Conservation (phyloP, 2,329 filamentous ascomycete species). For the Dendryphion nanum region DNA sequence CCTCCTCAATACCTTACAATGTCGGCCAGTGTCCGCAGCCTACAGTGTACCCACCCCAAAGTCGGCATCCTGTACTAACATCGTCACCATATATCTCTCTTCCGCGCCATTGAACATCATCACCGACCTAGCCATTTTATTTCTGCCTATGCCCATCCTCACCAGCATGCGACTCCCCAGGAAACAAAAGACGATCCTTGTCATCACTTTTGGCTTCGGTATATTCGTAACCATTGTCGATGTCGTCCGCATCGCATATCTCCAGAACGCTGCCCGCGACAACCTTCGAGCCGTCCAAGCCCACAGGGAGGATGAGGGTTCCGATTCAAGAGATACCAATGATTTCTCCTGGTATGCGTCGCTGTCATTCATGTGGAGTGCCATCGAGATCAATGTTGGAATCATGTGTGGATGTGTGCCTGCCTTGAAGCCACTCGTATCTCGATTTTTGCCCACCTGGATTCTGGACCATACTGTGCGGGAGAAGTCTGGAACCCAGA, state of each 20-base stretch:
- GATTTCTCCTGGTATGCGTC: conserved; percentile 72
- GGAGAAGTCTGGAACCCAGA: conserved; percentile 25
- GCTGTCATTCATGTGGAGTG: conserved; percentile 88
- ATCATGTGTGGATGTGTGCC: conserved; percentile 93
- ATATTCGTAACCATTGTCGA: conserved; percentile 87
- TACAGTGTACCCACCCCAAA: conserved; percentile 54
- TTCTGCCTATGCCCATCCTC: conserved; percentile 83
- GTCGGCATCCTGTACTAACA: conserved; percentile 57
- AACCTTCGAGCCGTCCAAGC: conserved; percentile 44
- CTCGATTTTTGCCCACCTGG: conserved; percentile 58
- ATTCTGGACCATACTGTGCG: conserved; percentile 48
- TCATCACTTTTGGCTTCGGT: conserved; percentile 82
- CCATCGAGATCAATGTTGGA: conserved; percentile 85
- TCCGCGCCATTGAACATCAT: conserved; percentile 90
- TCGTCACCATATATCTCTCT: conserved; percentile 63
- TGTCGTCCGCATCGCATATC: conserved; percentile 84
- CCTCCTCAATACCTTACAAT: conserved; percentile 85
- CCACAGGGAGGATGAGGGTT: conserved; percentile 19
- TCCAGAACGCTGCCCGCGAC: conserved; percentile 67
- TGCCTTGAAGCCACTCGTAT: conserved; percentile 80
- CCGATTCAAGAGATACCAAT: conserved; percentile 40
- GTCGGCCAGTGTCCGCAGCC: conserved; percentile 68
- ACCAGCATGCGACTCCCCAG: conserved; percentile 81
- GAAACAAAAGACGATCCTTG: conserved; percentile 83
- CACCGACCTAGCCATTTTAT: conserved; percentile 83